Percentiles rank a stretch among this genome's conserved stretches.
Conservation (phyloP, 2,329 filamentous ascomycete genomes). For the Trichoderma semiorbis region DNA sequence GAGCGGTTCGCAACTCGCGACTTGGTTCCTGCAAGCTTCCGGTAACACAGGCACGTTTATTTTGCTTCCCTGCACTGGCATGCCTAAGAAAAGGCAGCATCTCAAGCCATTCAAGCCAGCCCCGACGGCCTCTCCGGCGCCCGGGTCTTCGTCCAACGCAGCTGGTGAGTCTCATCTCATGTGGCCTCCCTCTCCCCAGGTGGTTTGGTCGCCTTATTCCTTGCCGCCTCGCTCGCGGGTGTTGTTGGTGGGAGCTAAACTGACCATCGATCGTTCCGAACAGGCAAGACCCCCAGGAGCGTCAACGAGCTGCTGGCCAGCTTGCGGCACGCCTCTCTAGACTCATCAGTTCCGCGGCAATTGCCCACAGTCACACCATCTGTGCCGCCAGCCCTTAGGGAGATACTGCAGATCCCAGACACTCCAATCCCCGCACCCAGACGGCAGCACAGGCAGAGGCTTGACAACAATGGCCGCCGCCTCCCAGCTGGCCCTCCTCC, state of each 20-base stretch:
- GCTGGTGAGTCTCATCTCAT: conserved; percentile 26
- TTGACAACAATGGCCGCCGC: conserved; percentile 48
- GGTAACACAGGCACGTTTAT: conserved; percentile 4
- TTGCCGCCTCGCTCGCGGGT: background rate
- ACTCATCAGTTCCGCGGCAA: conserved; percentile 28
- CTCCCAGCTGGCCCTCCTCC: conserved; percentile 57
- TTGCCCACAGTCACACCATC: conserved; percentile 43
- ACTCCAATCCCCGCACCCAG: conserved; percentile 51
- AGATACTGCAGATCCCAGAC: conserved; percentile 58
- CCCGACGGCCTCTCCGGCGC: conserved; percentile 48
- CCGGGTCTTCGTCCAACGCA: conserved; percentile 27
- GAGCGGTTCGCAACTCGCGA: conserved; percentile 14
- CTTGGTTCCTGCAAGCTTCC: conserved; percentile 17
- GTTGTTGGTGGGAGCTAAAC: conserved; percentile 1
- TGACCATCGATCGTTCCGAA: background rate
- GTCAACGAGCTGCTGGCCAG: conserved; percentile 61
- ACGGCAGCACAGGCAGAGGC: conserved; percentile 37
- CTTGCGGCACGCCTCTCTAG: conserved; percentile 46
- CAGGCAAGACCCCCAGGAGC: conserved; percentile 36
- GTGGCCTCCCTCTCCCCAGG: too few species aligned
- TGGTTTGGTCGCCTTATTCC: background rate
- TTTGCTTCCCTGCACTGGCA: conserved; percentile 32
- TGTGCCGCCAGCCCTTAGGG: conserved; percentile 56
- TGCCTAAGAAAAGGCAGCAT: conserved; percentile 63
- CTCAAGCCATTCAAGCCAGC: conserved; percentile 56